Percentiles rank a stretch among this genome's conserved stretches.
Conservation (phyloP, 495 filamentous ascomycete genomes). For the Hyphodiscus hymeniophilus region DNA sequence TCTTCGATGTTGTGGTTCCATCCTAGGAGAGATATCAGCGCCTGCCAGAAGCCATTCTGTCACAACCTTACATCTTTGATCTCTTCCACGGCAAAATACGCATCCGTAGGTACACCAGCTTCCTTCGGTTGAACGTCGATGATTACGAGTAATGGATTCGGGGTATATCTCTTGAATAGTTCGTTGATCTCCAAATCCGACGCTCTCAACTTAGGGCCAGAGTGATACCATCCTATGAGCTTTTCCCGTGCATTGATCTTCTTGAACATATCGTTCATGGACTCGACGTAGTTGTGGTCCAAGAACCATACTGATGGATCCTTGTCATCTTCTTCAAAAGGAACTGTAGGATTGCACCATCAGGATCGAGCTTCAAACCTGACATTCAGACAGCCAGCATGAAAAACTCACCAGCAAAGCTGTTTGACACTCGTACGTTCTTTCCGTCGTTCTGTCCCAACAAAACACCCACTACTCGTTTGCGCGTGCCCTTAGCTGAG, state of each 20-base stretch:
- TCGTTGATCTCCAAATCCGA: conserved; percentile 99
- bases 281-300: conserved; percentile 98
- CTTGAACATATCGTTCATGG: conserved; percentile 99
- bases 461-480: conserved; percentile 92
- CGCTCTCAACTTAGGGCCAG: conserved; percentile 90
- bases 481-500: conserved; percentile 77
- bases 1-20: conserved; percentile 92
- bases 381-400: conserved; percentile 1
- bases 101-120: conserved; percentile 94
- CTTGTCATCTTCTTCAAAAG: conserved; percentile 98
- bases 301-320: conserved; percentile 98
- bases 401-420: conserved; percentile 74
- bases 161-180: conserved; percentile 97
- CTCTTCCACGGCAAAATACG: conserved; percentile 98
- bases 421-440: conserved; percentile 95
- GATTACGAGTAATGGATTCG: conserved; percentile 92
- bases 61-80: conserved; percentile 84
- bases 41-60: background rate
- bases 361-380: conserved; percentile 2
- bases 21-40: conserved; percentile 50
- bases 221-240: conserved; percentile 99
- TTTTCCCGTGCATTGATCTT: conserved; percentile 99
- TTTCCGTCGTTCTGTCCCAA: conserved; percentile 92
- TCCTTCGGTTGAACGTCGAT: conserved; percentile 99
- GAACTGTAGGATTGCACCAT: conserved; percentile 48